A percentile compares a stretch with the other conserved stretches of the same genome.
phyloP scores from a whole-genome alignment of 371 early-diverging fungal genomes.

The Mucor circinelloides region DNA sequence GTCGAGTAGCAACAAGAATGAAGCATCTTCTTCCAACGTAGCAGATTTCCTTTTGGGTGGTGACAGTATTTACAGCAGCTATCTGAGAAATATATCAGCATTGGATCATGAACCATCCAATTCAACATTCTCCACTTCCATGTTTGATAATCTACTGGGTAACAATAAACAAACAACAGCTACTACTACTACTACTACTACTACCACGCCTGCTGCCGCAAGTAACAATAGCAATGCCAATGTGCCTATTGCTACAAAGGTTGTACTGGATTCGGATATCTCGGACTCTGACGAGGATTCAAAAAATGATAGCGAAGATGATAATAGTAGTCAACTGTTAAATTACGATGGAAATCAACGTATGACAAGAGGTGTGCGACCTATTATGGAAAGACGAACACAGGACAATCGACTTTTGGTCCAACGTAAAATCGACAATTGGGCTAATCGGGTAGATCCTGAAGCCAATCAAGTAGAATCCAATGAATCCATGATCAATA shows the following conservation, averaged over 20 bases:
- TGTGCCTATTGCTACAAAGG: slow-evolving; percentile 20
- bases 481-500: slow-evolving; percentile 38
- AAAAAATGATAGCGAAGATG: slow-evolving; percentile 18
- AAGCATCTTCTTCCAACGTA: neutral
- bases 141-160: slow-evolving; percentile 37
- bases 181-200: neutral
- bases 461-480: slow-evolving; percentile 32
- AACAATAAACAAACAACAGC: neutral
- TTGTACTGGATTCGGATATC: slow-evolving; percentile 48
- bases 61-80: slow-evolving; percentile 45
- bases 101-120: slow-evolving; percentile 2
- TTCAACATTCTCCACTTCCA: slow-evolving; percentile 19
- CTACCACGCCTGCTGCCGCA: neutral
- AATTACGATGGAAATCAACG: slow-evolving; percentile 10
- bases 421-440: slow-evolving; percentile 42
- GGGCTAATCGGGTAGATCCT: slow-evolving; percentile 41
- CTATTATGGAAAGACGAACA: slow-evolving; percentile 47
- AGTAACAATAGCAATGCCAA: neutral
- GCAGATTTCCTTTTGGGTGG: slow-evolving; percentile 17
- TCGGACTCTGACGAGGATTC: slow-evolving; percentile 35
- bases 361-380: slow-evolving; percentile 35
- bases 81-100: slow-evolving; percentile 17
- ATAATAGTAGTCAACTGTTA: slow-evolving; percentile 2
- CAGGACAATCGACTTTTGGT: slow-evolving; percentile 38
- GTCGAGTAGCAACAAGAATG: neutral